These are phyloP conservation scores for Colletotrichum eleusines DNA, from an alignment of 2,329 filamentous ascomycete species.

Conservation along the genomic window DNA sequence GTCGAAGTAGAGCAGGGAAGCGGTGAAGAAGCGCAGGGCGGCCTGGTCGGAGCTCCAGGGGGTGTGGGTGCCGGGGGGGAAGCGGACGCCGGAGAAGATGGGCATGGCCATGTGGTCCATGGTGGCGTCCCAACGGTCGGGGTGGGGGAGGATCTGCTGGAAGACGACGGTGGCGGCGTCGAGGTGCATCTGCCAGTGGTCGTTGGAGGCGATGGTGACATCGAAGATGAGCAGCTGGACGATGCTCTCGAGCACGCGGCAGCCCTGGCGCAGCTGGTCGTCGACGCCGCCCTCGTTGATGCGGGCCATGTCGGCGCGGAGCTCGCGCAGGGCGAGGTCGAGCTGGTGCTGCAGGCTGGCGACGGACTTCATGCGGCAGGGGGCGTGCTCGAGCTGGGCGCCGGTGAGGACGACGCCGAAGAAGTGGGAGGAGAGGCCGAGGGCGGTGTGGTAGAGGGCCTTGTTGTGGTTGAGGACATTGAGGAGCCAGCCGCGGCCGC, in stretches of 20 bases:
- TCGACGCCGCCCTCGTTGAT: slow-evolving; percentile 50
- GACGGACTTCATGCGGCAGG: slow-evolving; percentile 45
- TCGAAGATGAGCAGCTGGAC: slow-evolving; percentile 68
- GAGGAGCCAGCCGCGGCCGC: slow-evolving; percentile 72
- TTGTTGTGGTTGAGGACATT: slow-evolving; percentile 68
- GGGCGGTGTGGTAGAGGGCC: slow-evolving; percentile 67
- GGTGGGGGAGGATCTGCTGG: slow-evolving; percentile 56
- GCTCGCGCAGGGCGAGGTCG: slow-evolving; percentile 57
- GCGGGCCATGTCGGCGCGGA: slow-evolving; percentile 56
- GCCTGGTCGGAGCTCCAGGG: slow-evolving; percentile 61
- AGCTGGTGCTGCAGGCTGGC: slow-evolving; percentile 57
- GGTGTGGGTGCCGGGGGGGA: slow-evolving; percentile 45
- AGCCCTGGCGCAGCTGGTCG: slow-evolving; percentile 50
- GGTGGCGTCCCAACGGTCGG: slow-evolving; percentile 53
- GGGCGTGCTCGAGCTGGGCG: slow-evolving; percentile 43
- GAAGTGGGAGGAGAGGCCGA: slow-evolving; percentile 70
- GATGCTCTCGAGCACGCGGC: slow-evolving; percentile 62
- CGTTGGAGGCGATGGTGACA: slow-evolving; percentile 57
- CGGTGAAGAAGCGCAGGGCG: slow-evolving; percentile 61
- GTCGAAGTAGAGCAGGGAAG: slow-evolving; percentile 62
- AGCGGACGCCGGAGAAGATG: slow-evolving; percentile 25
- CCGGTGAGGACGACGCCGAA: slow-evolving; percentile 60
- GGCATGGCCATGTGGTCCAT: slow-evolving; percentile 45
- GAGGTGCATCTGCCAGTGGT: slow-evolving; percentile 64
- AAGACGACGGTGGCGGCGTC: slow-evolving; percentile 64